Evolutionary conservation across 495 filamentous ascomycete genomes (phyloP).

Genomic region (Bacidia rubella): DNA sequence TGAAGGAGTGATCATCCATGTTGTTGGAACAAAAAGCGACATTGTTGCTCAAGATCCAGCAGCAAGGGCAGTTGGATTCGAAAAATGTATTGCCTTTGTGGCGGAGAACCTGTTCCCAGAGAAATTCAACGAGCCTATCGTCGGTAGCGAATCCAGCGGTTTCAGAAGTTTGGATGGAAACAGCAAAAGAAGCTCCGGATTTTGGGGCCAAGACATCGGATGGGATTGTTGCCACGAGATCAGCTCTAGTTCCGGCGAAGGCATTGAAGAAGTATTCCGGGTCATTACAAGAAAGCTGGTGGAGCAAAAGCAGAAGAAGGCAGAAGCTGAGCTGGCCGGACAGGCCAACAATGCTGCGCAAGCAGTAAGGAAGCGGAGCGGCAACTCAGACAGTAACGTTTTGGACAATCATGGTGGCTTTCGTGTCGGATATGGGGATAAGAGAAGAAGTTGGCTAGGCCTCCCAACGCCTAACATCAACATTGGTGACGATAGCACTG

Average conservation of each 20-base stretch:
- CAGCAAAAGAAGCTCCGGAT: slow-evolving; percentile 66
- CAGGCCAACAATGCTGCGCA: slow-evolving; percentile 13
- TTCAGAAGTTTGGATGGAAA: slow-evolving; percentile 43
- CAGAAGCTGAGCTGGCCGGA: slow-evolving; percentile 39
- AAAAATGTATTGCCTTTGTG: slow-evolving; percentile 86
- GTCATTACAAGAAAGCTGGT: slow-evolving; percentile 91
- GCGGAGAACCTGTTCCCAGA: slow-evolving; percentile 72
- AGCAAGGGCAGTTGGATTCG: slow-evolving; percentile 72
- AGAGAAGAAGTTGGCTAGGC: slow-evolving; percentile 40
- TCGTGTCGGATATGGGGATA: slow-evolving; percentile 31
- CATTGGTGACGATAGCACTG: slow-evolving; percentile 22
- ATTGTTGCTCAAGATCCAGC: slow-evolving; percentile 70
- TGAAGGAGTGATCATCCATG: slow-evolving; percentile 76
- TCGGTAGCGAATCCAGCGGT: slow-evolving; percentile 39
- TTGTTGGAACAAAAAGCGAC: slow-evolving; percentile 92
- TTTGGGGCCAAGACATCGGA: slow-evolving; percentile 83
- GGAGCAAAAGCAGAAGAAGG: slow-evolving; percentile 62
- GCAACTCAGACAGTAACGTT: slow-evolving; percentile 18
- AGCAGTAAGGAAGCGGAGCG: slow-evolving; percentile 13
- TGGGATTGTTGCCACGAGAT: slow-evolving; percentile 98
- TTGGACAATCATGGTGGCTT: slow-evolving; percentile 33
- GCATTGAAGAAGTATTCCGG: slow-evolving; percentile 92
- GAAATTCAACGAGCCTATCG: slow-evolving; percentile 48
- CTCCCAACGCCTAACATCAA: slow-evolving; percentile 30
- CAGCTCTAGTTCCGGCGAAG: slow-evolving; percentile 84